phyloP scores from a whole-genome alignment of 352 stramenopile species.

The Globisporangium apiculatum region DNA sequence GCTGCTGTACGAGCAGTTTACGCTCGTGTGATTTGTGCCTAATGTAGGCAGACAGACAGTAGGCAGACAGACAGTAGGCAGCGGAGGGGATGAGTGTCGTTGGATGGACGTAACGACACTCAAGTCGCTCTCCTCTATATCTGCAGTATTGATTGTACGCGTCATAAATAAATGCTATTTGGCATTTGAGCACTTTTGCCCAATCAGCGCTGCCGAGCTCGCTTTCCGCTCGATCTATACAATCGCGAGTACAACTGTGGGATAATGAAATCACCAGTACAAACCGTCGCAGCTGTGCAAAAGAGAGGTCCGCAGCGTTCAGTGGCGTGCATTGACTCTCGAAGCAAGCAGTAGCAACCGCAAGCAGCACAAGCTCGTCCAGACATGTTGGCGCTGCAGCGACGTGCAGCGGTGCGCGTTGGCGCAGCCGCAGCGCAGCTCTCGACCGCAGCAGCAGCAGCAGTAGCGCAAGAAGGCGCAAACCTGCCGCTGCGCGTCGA shows the following conservation, averaged over 20 bases:
- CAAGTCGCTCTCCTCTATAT: too few species aligned
- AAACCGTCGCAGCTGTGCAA: not conserved
- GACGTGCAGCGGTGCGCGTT: conserved; percentile 26
- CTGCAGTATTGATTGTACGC: too few species aligned
- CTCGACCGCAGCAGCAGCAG: conserved; percentile 33
- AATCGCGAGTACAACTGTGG: not conserved
- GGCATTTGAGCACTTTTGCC: too few species aligned
- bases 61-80: too few species aligned
- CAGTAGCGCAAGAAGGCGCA: conserved; percentile 9
- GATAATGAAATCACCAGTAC: not conserved
- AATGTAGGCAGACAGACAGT: too few species aligned
- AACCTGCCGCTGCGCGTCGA: conserved; percentile 40
- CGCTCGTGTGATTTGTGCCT: conserved; percentile 38
- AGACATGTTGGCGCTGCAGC: conserved; percentile 43
- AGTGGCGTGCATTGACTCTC: conserved; percentile 14
- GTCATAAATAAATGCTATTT: too few species aligned
- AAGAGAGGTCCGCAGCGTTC: not conserved
- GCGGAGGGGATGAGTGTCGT: too few species aligned
- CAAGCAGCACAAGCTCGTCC: not conserved
- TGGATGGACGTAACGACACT: too few species aligned
- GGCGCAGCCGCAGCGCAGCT: conserved; percentile 22
- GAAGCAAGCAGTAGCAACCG: not conserved
- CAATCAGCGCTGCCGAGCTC: too few species aligned
- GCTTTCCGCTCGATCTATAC: not conserved
- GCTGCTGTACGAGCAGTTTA: conserved; percentile 86